phyloP scores from a whole-genome alignment of 768 basidiomycete genomes.

The Boletus tomentosulus region DNA sequence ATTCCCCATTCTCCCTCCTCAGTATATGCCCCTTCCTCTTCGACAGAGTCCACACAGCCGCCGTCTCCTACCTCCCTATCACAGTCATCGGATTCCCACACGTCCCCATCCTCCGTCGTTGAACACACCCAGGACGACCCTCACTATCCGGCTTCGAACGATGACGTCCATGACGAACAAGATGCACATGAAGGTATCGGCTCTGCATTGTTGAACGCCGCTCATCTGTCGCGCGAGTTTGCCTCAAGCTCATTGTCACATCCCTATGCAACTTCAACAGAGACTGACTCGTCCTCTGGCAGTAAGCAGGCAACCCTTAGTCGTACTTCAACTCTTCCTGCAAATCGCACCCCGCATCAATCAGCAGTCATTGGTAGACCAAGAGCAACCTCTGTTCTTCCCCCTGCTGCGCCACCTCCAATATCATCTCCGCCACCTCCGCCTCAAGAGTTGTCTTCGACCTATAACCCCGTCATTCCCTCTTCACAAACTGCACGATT shows the following conservation, averaged over 20 bases:
- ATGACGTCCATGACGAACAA: constrained; percentile 29
- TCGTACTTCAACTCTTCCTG: constrained; percentile 36
- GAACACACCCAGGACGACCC: constrained; percentile 37
- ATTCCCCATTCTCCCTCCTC: constrained; percentile 62
- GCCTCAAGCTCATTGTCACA: constrained; percentile 31
- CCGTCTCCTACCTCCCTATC: constrained; percentile 34
- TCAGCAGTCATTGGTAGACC: constrained; percentile 36
- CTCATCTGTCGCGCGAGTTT: constrained; percentile 29
- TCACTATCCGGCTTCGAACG: constrained; percentile 18
- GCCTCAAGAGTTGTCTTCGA: constrained; percentile 35
- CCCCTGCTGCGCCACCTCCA: constrained; percentile 65
- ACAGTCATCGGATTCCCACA: constrained; percentile 47
- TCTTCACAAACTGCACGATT: constrained; percentile 30
- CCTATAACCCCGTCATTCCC: constrained; percentile 27
- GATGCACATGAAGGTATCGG: constrained; percentile 42
- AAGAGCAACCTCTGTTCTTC: constrained; percentile 55
- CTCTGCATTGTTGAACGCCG: constrained; percentile 40
- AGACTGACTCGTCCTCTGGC: constrained; percentile 32
- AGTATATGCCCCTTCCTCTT: constrained; percentile 40
- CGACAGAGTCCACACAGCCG: constrained; percentile 34
- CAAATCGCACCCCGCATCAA: constrained; percentile 25
- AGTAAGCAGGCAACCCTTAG: constrained; percentile 20
- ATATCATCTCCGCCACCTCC: constrained; percentile 57
- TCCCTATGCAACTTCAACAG: constrained; percentile 49
- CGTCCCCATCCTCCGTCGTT: constrained; percentile 43